Percentiles rank a stretch among this genome's conserved stretches.
Conservation (phyloP, 1,284 basidiomycete species). For the Fomitiporia mediterranea region DNA sequence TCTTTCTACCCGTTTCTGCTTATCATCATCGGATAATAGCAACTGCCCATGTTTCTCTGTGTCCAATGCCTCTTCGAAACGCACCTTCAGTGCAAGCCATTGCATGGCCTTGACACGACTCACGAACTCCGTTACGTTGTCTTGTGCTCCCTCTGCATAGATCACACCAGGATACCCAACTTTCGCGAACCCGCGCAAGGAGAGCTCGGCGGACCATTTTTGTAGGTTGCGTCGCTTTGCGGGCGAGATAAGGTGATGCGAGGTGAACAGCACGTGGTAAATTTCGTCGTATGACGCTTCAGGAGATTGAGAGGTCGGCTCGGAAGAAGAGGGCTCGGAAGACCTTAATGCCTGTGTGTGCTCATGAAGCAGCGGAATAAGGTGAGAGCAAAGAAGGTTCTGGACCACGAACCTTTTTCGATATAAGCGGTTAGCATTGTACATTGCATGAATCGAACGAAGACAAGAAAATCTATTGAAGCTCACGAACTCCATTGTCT, state of each 20-base stretch:
- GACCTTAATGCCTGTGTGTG: constrained; percentile 23
- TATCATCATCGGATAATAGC: neutral
- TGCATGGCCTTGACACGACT: constrained; percentile 69
- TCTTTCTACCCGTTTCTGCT: neutral
- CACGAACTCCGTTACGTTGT: constrained; percentile 59
- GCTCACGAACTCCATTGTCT: no score
- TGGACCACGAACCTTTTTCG: constrained; percentile 53
- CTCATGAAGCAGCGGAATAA: constrained; percentile 53
- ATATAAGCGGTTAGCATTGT: neutral
- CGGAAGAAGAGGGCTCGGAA: neutral
- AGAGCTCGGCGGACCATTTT: constrained; percentile 53
- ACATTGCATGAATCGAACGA: neutral
- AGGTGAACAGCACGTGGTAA: constrained; percentile 64
- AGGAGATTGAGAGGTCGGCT: neutral
- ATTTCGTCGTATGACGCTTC: neutral
- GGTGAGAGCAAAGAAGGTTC: constrained; percentile 50
- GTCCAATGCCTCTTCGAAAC: constrained; percentile 48
- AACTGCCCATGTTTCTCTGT: neutral
- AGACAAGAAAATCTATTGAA: no score
- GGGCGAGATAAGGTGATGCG: constrained; percentile 68
- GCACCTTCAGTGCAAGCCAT: constrained; percentile 66
- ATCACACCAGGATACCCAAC: constrained; percentile 71
- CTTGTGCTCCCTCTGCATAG: constrained; percentile 54
- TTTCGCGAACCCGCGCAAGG: constrained; percentile 63
- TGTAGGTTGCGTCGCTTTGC: constrained; percentile 62